Conservation (phyloP, 2,329 filamentous ascomycete species). For the Microcera coccophila region DNA sequence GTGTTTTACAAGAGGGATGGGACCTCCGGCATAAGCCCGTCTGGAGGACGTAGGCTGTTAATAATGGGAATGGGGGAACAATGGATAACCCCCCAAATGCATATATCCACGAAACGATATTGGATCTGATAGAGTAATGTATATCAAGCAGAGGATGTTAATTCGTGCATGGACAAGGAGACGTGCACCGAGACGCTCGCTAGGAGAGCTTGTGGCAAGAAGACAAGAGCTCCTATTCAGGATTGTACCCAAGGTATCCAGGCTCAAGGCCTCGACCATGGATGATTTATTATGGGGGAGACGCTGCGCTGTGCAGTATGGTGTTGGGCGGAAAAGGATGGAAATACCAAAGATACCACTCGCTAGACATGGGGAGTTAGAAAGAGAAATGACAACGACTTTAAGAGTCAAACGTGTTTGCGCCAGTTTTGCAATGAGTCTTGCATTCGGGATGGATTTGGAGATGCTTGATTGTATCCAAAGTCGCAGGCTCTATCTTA, state of each 20-base stretch:
- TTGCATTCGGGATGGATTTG: too few relatives aligned
- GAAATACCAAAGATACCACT: conserved; percentile 38
- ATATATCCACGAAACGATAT: conserved; percentile 26
- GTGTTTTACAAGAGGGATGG: conserved; percentile 27
- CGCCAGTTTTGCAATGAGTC: too few relatives aligned
- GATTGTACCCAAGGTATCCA: too few relatives aligned
- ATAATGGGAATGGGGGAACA: conserved; percentile 24
- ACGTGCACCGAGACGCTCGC: conserved; percentile 34
- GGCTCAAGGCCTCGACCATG: conserved; percentile 13
- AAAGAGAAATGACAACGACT: conserved; percentile 20
- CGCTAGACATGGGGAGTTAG: conserved; percentile 35
- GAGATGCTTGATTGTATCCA: too few relatives aligned
- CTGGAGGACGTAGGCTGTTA: conserved; percentile 24
- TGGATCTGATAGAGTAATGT: conserved; percentile 39
- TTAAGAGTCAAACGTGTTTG: conserved; percentile 12
- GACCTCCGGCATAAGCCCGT: conserved; percentile 27
- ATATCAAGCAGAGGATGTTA: conserved; percentile 35
- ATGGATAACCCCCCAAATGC: conserved; percentile 21
- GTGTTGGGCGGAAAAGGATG: conserved; percentile 15
- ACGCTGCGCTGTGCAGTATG: conserved; percentile 18
- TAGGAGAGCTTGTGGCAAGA: conserved; percentile 24
- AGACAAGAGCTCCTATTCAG: too few relatives aligned
- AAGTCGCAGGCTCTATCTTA: too few relatives aligned
- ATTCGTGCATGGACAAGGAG: conserved; percentile 32
- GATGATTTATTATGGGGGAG: conserved; percentile 18